Base-by-base conservation (phyloP, 306 rosid species). In the Comarum palustre region DNA sequence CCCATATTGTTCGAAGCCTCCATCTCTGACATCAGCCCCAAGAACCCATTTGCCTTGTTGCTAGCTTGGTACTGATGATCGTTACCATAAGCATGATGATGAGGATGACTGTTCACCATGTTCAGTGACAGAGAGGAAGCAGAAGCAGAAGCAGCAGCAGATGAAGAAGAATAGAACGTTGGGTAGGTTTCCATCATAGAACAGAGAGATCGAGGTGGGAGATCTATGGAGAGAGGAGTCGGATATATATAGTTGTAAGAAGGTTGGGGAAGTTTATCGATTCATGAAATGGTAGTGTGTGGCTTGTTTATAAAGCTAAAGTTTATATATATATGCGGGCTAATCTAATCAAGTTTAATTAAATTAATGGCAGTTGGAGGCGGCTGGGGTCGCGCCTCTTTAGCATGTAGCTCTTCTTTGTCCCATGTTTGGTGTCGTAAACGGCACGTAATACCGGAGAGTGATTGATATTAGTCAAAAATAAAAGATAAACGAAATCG, bases 1-100 rank as follows among this genome's bases (percentile, higher is more conserved):
- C 34, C 6, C 42, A 24, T 36, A 11, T 8, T 39, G 60, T 58
- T 63, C 71, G 79, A 32, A 42, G 27, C 75, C 51, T 63, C 83
- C 83, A 75, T 79, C 46, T 78, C 61, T 6, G 83, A 72, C 73
- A 67, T 79, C 59, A 79, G 51, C 8, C 81, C 83, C 70, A 82
- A 42, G 38, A 82, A 78, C 25, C 80, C 86, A 61, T 74, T 63
- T 6, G 66, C 19, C 45, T 48, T 70, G 22, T 47, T 81, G 25
- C 61, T 60, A 13, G 12, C 69, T 39, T 51, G 80, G 73, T 70
- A 39, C 9, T 46, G 50, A 38, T 25, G 50, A 38, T 25, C 62
- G 11, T 19, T 20, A 54, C 22, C 31, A 42, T 52, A 62, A 41
- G 14, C 66, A 39, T 8, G 60, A 14, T 34, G 46, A n/a, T 43